Percentiles rank a stretch among this genome's conserved stretches.
Conservation (phyloP, 306 rosid species). For the Alnus rubra region DNA sequence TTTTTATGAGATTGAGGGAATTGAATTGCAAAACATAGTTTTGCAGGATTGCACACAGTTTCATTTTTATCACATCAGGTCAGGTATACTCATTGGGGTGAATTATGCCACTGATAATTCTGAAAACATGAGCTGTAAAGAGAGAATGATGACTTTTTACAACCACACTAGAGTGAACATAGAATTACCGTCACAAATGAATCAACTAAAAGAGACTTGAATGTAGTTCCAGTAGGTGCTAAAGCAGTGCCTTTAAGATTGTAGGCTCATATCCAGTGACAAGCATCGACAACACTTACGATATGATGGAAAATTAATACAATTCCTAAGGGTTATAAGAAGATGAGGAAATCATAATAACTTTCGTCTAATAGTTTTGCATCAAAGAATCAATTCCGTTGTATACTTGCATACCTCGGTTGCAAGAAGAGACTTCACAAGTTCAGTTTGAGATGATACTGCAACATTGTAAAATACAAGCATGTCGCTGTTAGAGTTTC, state of each 20-base stretch:
- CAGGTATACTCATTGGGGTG: not conserved
- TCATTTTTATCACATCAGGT: not conserved
- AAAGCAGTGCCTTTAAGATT: not conserved
- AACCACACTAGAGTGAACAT: not conserved
- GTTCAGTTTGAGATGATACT: slow-evolving; percentile 82
- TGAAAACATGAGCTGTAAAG: slow-evolving; percentile 8
- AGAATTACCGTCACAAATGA: not conserved
- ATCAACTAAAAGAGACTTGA: not conserved
- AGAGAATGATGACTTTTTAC: slow-evolving; percentile 8
- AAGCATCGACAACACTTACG: not conserved
- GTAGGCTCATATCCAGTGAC: not conserved
- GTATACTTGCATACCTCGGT: slow-evolving; percentile 71
- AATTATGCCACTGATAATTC: not conserved
- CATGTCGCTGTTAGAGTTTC: slow-evolving; percentile 1
- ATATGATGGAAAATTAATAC: not conserved
- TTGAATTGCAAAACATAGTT: not conserved
- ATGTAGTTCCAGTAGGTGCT: not conserved
- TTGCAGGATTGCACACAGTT: not conserved
- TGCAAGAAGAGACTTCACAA: slow-evolving; percentile 78
- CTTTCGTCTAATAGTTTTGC: not conserved
- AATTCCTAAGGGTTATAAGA: not conserved
- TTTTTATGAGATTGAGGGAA: not conserved
- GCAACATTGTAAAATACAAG: slow-evolving; percentile 45
- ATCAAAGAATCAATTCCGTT: slow-evolving; percentile 12
- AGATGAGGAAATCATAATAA: not conserved